Evolutionary conservation across 2,329 filamentous ascomycete genomes (phyloP).

Genomic region (Claviceps arundinis): DNA sequence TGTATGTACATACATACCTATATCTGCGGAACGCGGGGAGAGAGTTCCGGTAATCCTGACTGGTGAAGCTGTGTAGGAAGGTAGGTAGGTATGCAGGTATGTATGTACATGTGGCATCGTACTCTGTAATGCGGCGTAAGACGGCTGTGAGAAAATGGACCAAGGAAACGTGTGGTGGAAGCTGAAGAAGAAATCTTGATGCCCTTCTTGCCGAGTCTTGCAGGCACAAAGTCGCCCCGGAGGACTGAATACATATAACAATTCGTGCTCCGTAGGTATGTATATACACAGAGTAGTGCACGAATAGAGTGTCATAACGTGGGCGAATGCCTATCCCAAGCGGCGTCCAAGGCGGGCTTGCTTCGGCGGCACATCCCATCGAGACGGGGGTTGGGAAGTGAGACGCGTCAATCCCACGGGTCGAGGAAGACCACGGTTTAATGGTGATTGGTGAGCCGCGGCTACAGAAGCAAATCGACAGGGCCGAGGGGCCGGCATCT

Average conservation of each 20-base stretch:
- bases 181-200: too few species aligned
- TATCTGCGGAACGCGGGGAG: background rate
- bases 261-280: background rate
- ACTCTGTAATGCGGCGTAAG: too few species aligned
- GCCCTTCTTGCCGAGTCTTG: too few species aligned
- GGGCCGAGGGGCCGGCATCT: background rate
- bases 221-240: too few species aligned
- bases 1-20: background rate
- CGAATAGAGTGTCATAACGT: background rate
- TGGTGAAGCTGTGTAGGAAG: background rate
- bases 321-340: background rate
- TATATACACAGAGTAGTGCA: background rate
- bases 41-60: background rate
- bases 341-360: background rate
- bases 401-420: background rate
- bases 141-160: too few species aligned
- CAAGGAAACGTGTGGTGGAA: too few species aligned
- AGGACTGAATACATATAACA: background rate
- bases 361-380: background rate
- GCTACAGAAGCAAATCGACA: background rate
- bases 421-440: background rate
- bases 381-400: background rate
- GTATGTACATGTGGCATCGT: too few species aligned
- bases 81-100: background rate
- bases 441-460: background rate